Base-by-base conservation (phyloP, 345 rosid genomes). In the Noccaea caerulescens region DNA sequence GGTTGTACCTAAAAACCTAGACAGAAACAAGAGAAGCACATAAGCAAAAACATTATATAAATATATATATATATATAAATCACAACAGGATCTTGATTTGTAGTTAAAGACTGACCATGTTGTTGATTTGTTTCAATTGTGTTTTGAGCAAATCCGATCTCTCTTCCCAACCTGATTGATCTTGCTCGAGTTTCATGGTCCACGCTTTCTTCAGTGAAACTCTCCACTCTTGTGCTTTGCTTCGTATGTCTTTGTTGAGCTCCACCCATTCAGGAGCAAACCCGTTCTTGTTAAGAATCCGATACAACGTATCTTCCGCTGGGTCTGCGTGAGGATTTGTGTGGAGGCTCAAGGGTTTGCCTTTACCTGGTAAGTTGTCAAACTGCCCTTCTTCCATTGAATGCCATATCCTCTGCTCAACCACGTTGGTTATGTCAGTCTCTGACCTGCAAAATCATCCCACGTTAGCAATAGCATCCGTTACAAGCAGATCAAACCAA, bases 311-410 rank as follows among this genome's bases (percentile, higher is more conserved):
- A 71, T 88, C 96, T 46, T 90, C 98, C 0, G 94, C 97, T 0
- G 98, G 98, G 58, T 93, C 97, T 4, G 85, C 87, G 9, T 90
- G 97, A 37, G 98, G 91, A 79, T 88, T 86, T 3, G 80, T 55
- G 37, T 52, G 59, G 7, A 90, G 86, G 66, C 86, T 84, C 39
- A 93, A 83, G 1, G 97, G 98, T 68, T 93, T 93, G 39, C 97
- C 98, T 76, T 88, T 90, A 50, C 98, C 97, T 1, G 96, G 86
- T 64, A 93, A 84, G 68, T 93, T 93, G 82, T 93, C 96, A 49
- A 93, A 90, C 9, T 93, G 85, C 38, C 98, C 98, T 80, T 90
- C 97, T 77, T 90, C 92, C 96, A 93, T 93, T 0, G 98, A 93
- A 71, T 84, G 93, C 97, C 94, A 93, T 80, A 93, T 91, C 76